Conservation (phyloP, 805 yeast genomes). For the Brettanomyces nanus region DNA sequence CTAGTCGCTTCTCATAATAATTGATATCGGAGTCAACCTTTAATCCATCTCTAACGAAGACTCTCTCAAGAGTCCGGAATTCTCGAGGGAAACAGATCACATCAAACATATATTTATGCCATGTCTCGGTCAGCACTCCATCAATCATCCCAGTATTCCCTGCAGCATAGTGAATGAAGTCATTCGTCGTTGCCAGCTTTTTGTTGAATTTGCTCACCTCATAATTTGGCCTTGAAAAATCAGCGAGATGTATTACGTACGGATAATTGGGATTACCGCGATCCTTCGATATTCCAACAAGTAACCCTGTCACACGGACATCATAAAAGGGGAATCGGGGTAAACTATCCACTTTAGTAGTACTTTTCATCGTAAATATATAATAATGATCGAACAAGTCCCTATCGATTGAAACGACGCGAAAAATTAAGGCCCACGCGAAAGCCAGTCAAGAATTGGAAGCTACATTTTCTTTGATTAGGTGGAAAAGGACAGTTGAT, state of each 20-base stretch:
- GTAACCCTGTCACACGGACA: constrained; percentile 10
- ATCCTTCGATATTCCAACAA: constrained; percentile 15
- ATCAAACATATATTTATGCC: constrained; percentile 1
- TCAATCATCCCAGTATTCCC: not conserved
- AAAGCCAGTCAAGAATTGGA: no score
- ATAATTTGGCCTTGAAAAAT: constrained; percentile 10
- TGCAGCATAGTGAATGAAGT: not conserved
- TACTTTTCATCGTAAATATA: no score
- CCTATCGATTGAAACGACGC: no score
- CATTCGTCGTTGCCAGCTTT: constrained; percentile 2
- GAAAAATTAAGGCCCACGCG: no score
- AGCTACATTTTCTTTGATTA: no score
- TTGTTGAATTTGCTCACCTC: not conserved
- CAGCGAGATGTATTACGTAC: constrained; percentile 16
- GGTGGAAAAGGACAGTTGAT: constrained; percentile 5
- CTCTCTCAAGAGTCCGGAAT: no score
- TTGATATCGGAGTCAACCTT: no score
- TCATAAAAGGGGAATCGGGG: constrained; percentile 4
- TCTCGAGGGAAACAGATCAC: constrained; percentile 1
- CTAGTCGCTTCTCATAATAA: no score
- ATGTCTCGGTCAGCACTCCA: not conserved
- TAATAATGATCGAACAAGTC: no score
- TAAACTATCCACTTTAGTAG: constrained; percentile 6
- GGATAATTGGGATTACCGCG: constrained; percentile 8
- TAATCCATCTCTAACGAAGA: no score